Base-by-base conservation (phyloP, 2,329 filamentous ascomycete species). In the Fusarium tupiense region DNA sequence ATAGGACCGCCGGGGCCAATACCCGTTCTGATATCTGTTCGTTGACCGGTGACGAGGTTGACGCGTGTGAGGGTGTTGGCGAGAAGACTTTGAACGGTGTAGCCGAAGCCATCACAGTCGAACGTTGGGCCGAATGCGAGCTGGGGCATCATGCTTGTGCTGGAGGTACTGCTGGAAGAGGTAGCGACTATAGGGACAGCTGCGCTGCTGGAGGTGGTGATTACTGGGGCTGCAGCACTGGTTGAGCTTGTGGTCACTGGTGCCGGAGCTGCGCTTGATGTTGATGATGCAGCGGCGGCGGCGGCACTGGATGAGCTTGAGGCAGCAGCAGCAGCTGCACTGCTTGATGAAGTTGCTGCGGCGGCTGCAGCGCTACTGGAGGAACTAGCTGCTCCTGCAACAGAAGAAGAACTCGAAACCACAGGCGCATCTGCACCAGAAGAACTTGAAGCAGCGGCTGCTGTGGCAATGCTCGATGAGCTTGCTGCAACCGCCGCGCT, bases 81-180 rank as follows among this genome's bases (percentile, higher is more conserved):
- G 0, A 71, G 8, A 2, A 71, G 7, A 1, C 54, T 57, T 20
- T 46, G 22, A 2, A 77, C 35, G 6, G 70, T 58, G 29, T 74
- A 77, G 5, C 70, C 75, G n/a, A 46, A 49, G 0, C 58, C 54
- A 10, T 76, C 41, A 11, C 75, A 77, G 38, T 59, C 62, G 19
- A 77, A 77, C 1, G 67, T 64, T 14, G 74, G 70, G 3, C 65
- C 70, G 10, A 72, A 57, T 7, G 49, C 46, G 37, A 31, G 68
- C 19, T 38, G 53, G 2, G 64, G 53, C 40, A 53, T 47, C 46
- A 50, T 24, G 4, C 31, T 47, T 26, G 64, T 65, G 6, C 56
- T 72, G 13, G 57, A 44, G 6, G 43, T 37, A 6, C 33, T 54
- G 16, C 35, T 61, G 19, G 67, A 67, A 5, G 57, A 60, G 0